Evolutionary conservation across 2,329 filamentous ascomycete genomes (phyloP), one percentile per base, ranked within the genome.

Genomic region (Calonectria henricotiae): DNA sequence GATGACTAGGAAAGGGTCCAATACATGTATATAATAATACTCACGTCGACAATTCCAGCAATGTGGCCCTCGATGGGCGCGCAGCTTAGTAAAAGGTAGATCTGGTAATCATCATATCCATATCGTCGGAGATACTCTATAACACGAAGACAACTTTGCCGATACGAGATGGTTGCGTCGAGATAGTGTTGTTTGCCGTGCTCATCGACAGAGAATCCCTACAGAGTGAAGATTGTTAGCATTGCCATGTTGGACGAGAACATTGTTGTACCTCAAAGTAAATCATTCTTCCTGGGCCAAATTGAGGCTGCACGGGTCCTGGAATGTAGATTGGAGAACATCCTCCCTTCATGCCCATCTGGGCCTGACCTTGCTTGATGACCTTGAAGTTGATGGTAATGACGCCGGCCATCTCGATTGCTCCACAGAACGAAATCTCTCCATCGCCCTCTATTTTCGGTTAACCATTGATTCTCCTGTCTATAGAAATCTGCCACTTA

Each of bases 331-430:
- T 93, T 0, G 95, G 95, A 7, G 68, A 70, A 13, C 58, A 47
- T 17, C 68, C 68, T 8, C 89, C 92, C 81, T 94, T 95, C 83
- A 97, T 91, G 0, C 88, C 92, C 63, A 97, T 83, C 39, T 94
- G 88, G 51, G 86, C 86, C 79, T 97, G 88, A 23, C 95, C 95
- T 73, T 90, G 88, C 81, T 96, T 97, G 86, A 98, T 91, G 17
- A 98, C 93, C 61, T 89, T 91, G 85, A 97, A 95, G 78, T 96
- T 97, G 82, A 98, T 89, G 3, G 95, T 98, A 76, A 98, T 97
- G 49, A 94, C 86, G 5, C 95, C 95, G 0, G 95, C 94, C 93
- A 98, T 98, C 82, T 98, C 95, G 77, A 98, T 98, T 6, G 95
- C 95, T 23, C 93, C 93, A 73, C 93, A 95, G 79, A 95, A 98